Evolutionary conservation across 2,329 filamentous ascomycete genomes (phyloP).

Genomic region (Knufia fluminis): DNA sequence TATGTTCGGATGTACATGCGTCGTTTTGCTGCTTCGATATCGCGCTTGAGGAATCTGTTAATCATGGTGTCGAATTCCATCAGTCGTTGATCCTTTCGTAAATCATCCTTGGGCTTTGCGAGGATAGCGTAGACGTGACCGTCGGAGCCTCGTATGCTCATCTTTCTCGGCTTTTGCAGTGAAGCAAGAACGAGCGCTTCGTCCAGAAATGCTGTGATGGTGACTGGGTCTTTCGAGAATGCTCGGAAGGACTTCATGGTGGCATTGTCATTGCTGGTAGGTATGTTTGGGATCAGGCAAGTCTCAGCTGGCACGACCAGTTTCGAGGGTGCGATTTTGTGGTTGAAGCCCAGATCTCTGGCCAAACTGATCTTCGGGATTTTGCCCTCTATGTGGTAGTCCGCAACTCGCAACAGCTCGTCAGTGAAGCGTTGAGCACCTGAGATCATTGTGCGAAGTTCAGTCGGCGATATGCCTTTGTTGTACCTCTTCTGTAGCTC

Average conservation of each 20-base stretch:
- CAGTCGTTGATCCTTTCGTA: constrained; percentile 91
- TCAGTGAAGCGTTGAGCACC: constrained; percentile 76
- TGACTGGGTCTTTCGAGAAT: constrained; percentile 78
- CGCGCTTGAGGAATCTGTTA: constrained; percentile 84
- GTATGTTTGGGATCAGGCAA: constrained; percentile 73
- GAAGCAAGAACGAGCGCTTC: constrained; percentile 86
- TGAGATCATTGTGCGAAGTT: constrained; percentile 62
- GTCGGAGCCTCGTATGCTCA: constrained; percentile 81
- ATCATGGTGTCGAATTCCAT: constrained; percentile 99
- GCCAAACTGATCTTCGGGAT: constrained; percentile 64
- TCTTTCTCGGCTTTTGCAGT: constrained; percentile 80
- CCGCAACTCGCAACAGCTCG: constrained; percentile 70
- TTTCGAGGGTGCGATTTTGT: constrained; percentile 69
- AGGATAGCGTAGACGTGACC: constrained; percentile 81
- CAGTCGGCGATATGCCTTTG: constrained; percentile 35
- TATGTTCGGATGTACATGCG: constrained; percentile 96
- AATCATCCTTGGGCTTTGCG: constrained; percentile 96
- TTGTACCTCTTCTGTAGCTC: constrained; percentile 38
- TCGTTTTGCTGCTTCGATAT: constrained; percentile 80
- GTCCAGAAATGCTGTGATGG: constrained; percentile 69
- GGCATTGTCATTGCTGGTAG: constrained; percentile 58
- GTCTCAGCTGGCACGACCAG: constrained; percentile 84
- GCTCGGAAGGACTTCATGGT: constrained; percentile 65
- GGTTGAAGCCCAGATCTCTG: constrained; percentile 71
- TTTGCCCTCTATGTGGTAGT: constrained; percentile 65